Evolutionary conservation across 169 alveolate genomes (phyloP).

Genomic region (Neospora caninum): DNA sequence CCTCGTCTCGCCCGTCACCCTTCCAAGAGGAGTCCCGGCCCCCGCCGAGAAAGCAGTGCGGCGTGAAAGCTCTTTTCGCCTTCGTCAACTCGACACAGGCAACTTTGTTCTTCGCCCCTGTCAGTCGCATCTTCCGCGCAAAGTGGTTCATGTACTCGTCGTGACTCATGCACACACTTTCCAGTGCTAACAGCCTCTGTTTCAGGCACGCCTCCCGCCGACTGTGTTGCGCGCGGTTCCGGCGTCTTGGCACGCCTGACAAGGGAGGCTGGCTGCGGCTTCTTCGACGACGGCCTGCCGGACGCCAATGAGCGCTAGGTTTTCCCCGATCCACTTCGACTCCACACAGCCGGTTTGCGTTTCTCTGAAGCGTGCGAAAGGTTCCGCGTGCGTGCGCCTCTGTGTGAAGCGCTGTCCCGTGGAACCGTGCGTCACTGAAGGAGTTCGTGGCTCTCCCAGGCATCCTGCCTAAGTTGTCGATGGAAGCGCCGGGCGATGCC

Average conservation of each 20-base stretch:
- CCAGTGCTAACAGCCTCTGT: background rate
- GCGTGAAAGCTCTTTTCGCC: background rate
- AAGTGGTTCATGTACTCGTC: slow-evolving; percentile 8
- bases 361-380: background rate
- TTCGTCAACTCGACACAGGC: slow-evolving; percentile 35
- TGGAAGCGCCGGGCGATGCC: no score
- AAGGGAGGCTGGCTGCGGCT: slow-evolving; percentile 27
- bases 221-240: background rate
- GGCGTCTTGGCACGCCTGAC: background rate
- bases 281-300: slow-evolving; percentile 3
- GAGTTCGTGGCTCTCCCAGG: no score
- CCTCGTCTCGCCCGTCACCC: background rate
- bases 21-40: background rate
- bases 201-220: slow-evolving; percentile 6
- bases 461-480: no score
- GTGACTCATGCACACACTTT: background rate
- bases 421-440: no score
- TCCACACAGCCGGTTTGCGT: background rate
- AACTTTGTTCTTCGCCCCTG: background rate
- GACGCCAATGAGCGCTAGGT: background rate
- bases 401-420: no score
- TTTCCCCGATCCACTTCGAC: background rate
- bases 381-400: no score
- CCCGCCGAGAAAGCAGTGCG: background rate
- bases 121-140: background rate